Evolutionary conservation across 148 eudicot genomes (phyloP).

Genomic region (Euryodendron excelsum): DNA sequence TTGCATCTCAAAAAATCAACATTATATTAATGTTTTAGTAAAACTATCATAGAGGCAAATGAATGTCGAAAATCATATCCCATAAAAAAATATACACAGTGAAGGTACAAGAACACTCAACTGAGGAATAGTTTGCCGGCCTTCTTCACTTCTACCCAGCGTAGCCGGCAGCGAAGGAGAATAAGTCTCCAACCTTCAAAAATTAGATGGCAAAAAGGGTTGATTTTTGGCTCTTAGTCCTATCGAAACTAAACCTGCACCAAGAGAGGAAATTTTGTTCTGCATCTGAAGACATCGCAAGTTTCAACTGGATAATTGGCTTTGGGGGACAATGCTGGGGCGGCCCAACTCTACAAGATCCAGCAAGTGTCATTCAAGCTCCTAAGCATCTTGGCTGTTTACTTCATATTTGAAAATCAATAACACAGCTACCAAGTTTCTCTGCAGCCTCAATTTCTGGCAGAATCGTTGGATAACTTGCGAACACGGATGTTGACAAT

Average conservation of each 20-base stretch:
- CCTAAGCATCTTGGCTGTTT: neutral
- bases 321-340: neutral
- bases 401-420: constrained; percentile 24
- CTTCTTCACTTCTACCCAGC: neutral
- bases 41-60: neutral
- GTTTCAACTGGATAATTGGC: neutral
- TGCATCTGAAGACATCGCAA: neutral
- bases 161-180: neutral
- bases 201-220: neutral
- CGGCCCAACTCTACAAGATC: constrained; percentile 1
- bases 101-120: neutral
- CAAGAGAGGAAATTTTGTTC: neutral
- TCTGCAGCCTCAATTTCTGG: constrained; percentile 25
- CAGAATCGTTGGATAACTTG: constrained; percentile 15
- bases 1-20: neutral
- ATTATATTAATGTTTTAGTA: neutral
- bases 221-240: neutral
- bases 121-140: neutral
- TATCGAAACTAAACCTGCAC: too few species aligned
- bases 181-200: neutral
- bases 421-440: constrained; percentile 20
- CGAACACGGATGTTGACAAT: neutral
- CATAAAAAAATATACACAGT: neutral
- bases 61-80: neutral
- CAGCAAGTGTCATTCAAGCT: neutral